These are phyloP conservation scores for Detonula confervacea DNA, from an alignment of 352 stramenopile genomes.

Conservation along the genomic window DNA sequence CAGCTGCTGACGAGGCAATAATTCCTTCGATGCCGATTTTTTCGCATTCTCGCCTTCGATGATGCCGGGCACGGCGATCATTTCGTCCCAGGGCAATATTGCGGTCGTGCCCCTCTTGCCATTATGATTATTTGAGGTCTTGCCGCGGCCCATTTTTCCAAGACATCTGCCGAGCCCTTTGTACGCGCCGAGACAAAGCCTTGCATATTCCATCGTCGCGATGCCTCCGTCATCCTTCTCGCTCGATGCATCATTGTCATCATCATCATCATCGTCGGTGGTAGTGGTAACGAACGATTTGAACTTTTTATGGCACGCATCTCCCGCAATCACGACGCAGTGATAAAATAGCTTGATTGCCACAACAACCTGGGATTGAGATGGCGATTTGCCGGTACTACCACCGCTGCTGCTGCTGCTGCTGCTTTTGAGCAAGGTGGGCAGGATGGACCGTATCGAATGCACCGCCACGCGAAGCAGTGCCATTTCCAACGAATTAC, in stretches of 20 bases:
- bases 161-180: conserved; percentile 30
- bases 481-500: conserved; percentile 15
- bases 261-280: too few relatives aligned
- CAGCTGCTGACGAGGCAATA: conserved; percentile 31
- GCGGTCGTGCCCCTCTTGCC: not conserved
- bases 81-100: conserved; percentile 29
- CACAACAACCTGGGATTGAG: not conserved
- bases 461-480: conserved; percentile 25
- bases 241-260: too few relatives aligned
- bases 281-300: not conserved
- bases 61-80: conserved; percentile 15
- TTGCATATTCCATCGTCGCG: conserved; percentile 23
- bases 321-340: conserved; percentile 34
- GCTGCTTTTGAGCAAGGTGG: conserved; percentile 5
- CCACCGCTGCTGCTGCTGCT: not conserved
- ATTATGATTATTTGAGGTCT: not conserved
- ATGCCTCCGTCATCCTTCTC: not conserved
- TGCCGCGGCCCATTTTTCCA: not conserved
- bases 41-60: not conserved
- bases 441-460: conserved; percentile 16
- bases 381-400: not conserved
- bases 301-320: conserved; percentile 31
- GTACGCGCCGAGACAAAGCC: conserved; percentile 34
- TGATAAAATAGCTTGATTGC: conserved; percentile 47
- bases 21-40: not conserved